These are phyloP conservation scores for Sporothrix luriei DNA, from an alignment of 2,329 filamentous ascomycete genomes.

Conservation along the genomic window DNA sequence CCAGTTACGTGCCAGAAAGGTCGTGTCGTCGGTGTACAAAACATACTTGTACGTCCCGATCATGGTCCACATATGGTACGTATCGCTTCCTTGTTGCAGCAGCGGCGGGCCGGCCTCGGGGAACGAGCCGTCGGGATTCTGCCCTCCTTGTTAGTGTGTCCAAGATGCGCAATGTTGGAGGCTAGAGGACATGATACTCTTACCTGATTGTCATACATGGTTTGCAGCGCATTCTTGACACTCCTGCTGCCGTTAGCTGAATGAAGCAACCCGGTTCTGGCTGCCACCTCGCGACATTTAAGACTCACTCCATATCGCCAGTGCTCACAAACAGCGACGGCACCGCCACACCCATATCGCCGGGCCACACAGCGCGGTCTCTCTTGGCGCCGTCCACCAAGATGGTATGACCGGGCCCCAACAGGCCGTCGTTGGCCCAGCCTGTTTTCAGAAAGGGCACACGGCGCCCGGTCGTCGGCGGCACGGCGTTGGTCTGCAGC, in stretches of 20 bases:
- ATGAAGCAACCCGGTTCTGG: too few relatives aligned
- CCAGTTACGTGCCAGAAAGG: slow-evolving; percentile 43
- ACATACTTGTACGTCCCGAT: slow-evolving; percentile 60
- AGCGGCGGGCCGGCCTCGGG: slow-evolving; percentile 55
- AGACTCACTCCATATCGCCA: slow-evolving; percentile 49
- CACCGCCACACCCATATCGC: slow-evolving; percentile 52
- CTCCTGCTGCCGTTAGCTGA: slow-evolving; percentile 32
- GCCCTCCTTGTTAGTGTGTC: background rate
- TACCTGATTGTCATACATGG: slow-evolving; percentile 45
- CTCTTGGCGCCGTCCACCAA: slow-evolving; percentile 35
- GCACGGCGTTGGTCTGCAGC: slow-evolving; percentile 45
- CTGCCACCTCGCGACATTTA: too few relatives aligned
- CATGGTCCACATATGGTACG: slow-evolving; percentile 49
- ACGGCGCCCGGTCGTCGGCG: slow-evolving; percentile 41
- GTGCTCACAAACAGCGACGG: slow-evolving; percentile 55
- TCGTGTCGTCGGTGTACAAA: slow-evolving; percentile 54
- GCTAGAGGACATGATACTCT: background rate
- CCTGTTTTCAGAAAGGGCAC: slow-evolving; percentile 48
- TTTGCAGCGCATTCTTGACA: slow-evolving; percentile 51
- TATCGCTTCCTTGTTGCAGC: slow-evolving; percentile 42
- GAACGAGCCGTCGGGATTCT: slow-evolving; percentile 49
- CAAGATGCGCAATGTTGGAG: background rate
- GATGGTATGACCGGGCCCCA: slow-evolving; percentile 42
- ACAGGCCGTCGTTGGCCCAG: slow-evolving; percentile 43
- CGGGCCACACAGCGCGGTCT: slow-evolving; percentile 33